Base-by-base conservation (phyloP, 2,329 filamentous ascomycete genomes). In the Colletotrichum caudatum region DNA sequence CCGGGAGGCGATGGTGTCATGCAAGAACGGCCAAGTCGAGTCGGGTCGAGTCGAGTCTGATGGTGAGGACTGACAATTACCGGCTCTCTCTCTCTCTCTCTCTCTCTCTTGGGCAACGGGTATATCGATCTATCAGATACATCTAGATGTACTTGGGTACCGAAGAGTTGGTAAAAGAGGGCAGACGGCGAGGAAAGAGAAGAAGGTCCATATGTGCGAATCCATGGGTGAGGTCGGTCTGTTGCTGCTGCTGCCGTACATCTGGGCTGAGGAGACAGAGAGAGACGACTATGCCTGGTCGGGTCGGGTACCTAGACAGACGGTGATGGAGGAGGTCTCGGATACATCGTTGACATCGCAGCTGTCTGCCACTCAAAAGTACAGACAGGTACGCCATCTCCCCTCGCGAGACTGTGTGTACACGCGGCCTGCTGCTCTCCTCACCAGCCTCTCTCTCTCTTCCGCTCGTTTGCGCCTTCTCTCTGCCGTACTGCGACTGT, bases 381-480 rank as follows among this genome's bases (percentile, higher is more conserved):
- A 53, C 33, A 11, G 16, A 53, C 33, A 11, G 16, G 33, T 41
- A 63, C 60, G 16, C n/a, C 33, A 12, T 8, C 6, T 46, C 18
- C 35, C n/a, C 59, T 51, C n/a, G n/a, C n/a, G n/a, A n/a, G 59
- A 39, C 44, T 26, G 33, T 9, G 2, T 26, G 29, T 50, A 62
- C 59, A 51, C 37, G 59, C 20, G 59, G 46, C 44, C 59, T 37
- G 46, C n/a, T 39, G 44, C 50, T 62, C n/a, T 16, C 59, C 59
- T 50, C 39, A 20, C 59, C 12, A 23, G 23, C n/a, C 57, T 46
- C 39, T 29, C 39, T 41, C 33, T 64, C 23, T 23, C 18, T 44
- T n/a, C n/a, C n/a, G n/a, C 41, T 20, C 14, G 39, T 41, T 48
- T n/a, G 16, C n/a, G 26, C 50, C 9, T 26, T 53, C 65, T 64